Evolutionary conservation across 805 yeast species (phyloP), one percentile per base, ranked within the genome.

Genomic region (Isabelozyma rhagii): DNA sequence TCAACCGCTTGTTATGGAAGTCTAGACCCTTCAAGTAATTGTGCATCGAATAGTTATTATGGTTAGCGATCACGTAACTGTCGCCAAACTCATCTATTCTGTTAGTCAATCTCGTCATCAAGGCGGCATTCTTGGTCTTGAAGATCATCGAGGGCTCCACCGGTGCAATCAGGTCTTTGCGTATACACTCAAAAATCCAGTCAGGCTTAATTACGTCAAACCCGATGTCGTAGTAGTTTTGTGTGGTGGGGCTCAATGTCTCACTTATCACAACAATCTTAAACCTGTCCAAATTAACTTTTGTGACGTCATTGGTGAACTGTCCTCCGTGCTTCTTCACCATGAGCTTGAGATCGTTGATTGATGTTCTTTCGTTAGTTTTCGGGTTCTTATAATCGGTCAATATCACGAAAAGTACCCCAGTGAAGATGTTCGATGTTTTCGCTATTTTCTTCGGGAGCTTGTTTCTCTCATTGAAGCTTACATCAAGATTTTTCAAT

Each of bases 181-280:
- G 58, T 2, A 88, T 67, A 56, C 94, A 83, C 55, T 88, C 92
- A 43, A 82, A 71, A 5, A 89, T 62, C 96, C 97, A 93, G 29
- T 68, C 62, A 0, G 96, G 90, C 46, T 67, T 75, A 7, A 90
- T 60, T 0, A 93, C 71, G 57, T 85, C 88, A 55, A 76, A 80
- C 0, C 87, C 87, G 14, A 62, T 59, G 2, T 55, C 47, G 9
- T 60, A 48, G 54, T 66, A 68, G 4, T 53, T 47, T 41, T 59
- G 48, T 14, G 67, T 53, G 5, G 61, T 54, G 5, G 77, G 76
- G 3, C 67, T 55, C 8, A 50, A 39, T 11, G 52, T 54, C 46
- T 69, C 70, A 34, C 68, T 62, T 2, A 70, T 40, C 4, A 69
- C 55, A 0, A 66, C 47, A 1, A 56, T 50, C 13, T 48, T 49